Percentiles rank a stretch among this genome's conserved stretches.
Evolutionary conservation across 2,329 filamentous ascomycete genomes (phyloP).

Genomic region (Botrytis galanthina): DNA sequence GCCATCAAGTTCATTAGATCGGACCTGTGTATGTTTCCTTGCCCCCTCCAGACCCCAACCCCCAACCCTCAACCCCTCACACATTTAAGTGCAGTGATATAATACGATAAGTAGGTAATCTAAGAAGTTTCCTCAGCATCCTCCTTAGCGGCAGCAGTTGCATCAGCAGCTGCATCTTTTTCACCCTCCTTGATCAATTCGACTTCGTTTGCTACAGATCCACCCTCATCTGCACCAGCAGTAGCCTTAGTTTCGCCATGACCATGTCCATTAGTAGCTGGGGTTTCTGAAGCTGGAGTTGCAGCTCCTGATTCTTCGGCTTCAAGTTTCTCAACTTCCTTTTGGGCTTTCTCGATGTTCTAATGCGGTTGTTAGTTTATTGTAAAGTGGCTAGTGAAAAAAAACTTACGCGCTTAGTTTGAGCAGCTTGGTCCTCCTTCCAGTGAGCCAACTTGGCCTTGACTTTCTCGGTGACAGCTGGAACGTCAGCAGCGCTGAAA

Average conservation of each 20-base stretch:
- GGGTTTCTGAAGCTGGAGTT: conserved; percentile 41
- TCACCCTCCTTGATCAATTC: conserved; percentile 49
- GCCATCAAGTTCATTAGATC: background rate
- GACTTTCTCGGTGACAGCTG: conserved; percentile 78
- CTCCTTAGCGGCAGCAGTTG: conserved; percentile 60
- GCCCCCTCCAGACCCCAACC: background rate
- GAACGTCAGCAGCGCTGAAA: conserved; percentile 79
- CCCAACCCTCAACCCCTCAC: background rate
- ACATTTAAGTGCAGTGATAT: background rate
- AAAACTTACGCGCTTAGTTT: conserved; percentile 80
- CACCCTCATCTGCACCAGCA: conserved; percentile 34
- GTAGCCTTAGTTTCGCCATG: conserved; percentile 49
- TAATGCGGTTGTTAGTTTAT: conserved; percentile 46
- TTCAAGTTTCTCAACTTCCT: conserved; percentile 89
- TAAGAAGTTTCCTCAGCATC: conserved; percentile 41
- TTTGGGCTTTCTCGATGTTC: conserved; percentile 97
- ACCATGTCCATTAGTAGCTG: conserved; percentile 47
- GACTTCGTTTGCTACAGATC: conserved; percentile 33
- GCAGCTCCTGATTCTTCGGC: conserved; percentile 52
- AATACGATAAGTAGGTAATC: background rate
- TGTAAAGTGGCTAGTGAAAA: background rate
- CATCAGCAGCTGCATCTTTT: conserved; percentile 56
- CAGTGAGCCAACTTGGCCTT: conserved; percentile 88
- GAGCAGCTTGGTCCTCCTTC: conserved; percentile 84
- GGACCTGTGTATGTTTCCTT: background rate